Conservation (phyloP, 768 basidiomycete species). For the Hypholoma sublateritium region DNA sequence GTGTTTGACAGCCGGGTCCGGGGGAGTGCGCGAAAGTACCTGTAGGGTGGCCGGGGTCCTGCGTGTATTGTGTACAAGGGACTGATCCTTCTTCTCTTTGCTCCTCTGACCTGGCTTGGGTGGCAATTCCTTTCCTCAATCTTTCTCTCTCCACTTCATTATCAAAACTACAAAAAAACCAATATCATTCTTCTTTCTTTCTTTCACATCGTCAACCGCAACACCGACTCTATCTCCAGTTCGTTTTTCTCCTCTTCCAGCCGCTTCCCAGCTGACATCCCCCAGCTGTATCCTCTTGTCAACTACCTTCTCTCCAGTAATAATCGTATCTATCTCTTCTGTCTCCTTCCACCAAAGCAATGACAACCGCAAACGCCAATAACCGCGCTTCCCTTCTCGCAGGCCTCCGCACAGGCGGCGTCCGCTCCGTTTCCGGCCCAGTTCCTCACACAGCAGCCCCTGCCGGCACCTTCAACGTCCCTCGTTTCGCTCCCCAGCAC, state of each 20-base stretch:
- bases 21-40: slow-evolving; percentile 82
- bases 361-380: slow-evolving; percentile 50
- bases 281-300: slow-evolving; percentile 33
- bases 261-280: slow-evolving; percentile 12
- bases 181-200: slow-evolving; percentile 24
- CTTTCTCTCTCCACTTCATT: slow-evolving; percentile 29
- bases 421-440: slow-evolving; percentile 66
- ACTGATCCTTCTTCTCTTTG: slow-evolving; percentile 30
- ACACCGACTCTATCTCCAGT: slow-evolving; percentile 18
- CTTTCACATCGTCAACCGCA: slow-evolving; percentile 21
- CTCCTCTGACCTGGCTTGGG: slow-evolving; percentile 35
- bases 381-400: slow-evolving; percentile 83
- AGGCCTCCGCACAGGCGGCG: slow-evolving; percentile 88
- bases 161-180: slow-evolving; percentile 23
- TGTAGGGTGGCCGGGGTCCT: slow-evolving; percentile 42
- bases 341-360: slow-evolving; percentile 29
- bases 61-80: slow-evolving; percentile 20
- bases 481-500: slow-evolving; percentile 52
- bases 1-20: slow-evolving; percentile 85
- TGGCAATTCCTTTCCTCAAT: slow-evolving; percentile 32
- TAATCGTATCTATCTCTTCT: slow-evolving; percentile 33
- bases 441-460: slow-evolving; percentile 73
- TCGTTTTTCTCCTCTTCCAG: slow-evolving; percentile 14
- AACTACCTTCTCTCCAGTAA: slow-evolving; percentile 38
- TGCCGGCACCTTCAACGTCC: slow-evolving; percentile 59